Evolutionary conservation across 352 stramenopile species (phyloP), one percentile per base, ranked within the genome.

Genomic region (Phytophthora pini): DNA sequence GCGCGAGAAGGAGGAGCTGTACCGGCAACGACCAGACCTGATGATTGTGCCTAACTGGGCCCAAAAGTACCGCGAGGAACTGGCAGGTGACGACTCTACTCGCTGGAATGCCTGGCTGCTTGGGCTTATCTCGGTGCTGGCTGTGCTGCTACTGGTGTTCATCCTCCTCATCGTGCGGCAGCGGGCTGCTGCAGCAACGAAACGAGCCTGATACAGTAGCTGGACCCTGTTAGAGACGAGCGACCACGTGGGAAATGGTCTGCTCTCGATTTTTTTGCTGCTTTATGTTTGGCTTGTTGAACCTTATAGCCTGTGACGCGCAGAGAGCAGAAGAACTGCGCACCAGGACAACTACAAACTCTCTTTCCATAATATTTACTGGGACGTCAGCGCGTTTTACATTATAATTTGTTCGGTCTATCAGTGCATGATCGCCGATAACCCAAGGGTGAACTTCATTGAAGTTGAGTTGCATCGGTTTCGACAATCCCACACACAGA

Each of bases 21-120:
- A 95, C 47, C 61, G 76, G 31, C 74, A 90, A 70, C 86, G 88
- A 29, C 88, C 88, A 20, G 88, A 95, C 39, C 56, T 95, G 53
- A 92, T 92, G 84, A 95, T 95, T 69, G 76, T 94, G 46, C 88
- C 88, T 3, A 95, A 95, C 52, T 95, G 88, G 88, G 88, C 88
- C 6, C 86, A 94, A 49, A 95, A 95, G 58, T 95, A 95, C 53
- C 85, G 88, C 31, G 85, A 95, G 66, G 88, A 93, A 56, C 77
- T 95, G 47, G 77, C 81, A 26, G 86, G 87, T 24, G 77, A 80
- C 45, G 82, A 92, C 39, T 81, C 82, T 34, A 75, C 78, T 48
- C 79, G 76, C 53, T 95, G 85, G 77, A 92, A 87, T 56, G 76
- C 87, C 15, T 94, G 88, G 86, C 67, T 95, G 56, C 70, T 94